Conservation (phyloP, 83 land plant species). For the Diphasiastrum complanatum region DNA sequence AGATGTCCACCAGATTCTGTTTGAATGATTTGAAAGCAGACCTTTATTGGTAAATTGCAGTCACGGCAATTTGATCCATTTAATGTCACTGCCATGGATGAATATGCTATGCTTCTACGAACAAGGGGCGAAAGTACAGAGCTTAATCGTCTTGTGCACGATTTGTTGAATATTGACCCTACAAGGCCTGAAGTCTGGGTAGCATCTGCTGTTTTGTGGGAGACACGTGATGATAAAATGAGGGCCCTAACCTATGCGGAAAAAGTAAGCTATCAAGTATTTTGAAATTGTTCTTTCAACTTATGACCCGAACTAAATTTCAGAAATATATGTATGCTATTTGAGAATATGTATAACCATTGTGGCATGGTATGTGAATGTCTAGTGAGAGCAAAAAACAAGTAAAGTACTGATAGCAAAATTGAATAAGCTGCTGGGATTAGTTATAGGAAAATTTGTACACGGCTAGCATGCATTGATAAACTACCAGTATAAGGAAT, state of each 20-base stretch:
- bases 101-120: conserved; percentile 89
- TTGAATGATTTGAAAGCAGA: neutral
- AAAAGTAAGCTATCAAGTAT: conserved; percentile 37
- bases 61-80: conserved; percentile 78
- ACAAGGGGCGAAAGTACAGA: conserved; percentile 53
- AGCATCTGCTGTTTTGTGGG: conserved; percentile 82
- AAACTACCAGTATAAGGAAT: no score
- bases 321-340: no score
- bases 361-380: no score
- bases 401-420: no score
- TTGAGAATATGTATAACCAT: no score
- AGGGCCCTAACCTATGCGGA: conserved; percentile 82
- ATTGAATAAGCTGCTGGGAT: no score
- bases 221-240: conserved; percentile 67
- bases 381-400: no score
- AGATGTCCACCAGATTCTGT: neutral
- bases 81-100: conserved; percentile 85
- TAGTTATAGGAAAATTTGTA: no score
- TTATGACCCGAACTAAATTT: no score
- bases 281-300: no score
- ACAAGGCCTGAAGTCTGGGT: conserved; percentile 85
- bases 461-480: no score
- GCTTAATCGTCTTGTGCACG: conserved; percentile 78
- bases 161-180: conserved; percentile 68
- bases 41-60: conserved; percentile 27